Evolutionary conservation across 805 yeast genomes (phyloP), one percentile per base, ranked within the genome.

Genomic region (Schizosaccharomyces japonicus): DNA sequence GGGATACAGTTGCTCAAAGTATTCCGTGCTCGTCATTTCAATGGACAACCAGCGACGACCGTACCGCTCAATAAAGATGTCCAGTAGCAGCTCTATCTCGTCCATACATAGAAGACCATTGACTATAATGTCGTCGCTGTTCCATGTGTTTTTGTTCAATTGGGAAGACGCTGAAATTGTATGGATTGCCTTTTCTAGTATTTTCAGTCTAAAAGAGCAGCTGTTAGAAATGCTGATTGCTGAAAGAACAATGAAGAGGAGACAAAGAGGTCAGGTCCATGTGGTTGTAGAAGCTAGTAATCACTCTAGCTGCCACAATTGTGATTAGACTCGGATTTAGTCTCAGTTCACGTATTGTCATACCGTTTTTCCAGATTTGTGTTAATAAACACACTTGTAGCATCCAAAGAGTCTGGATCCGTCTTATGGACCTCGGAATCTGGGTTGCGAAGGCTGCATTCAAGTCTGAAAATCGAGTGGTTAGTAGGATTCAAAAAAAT

Each of bases 301-400:
- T n/a, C n/a, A n/a, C n/a, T n/a, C n/a, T n/a, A n/a, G n/a, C n/a
- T n/a, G n/a, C n/a, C n/a, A n/a, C n/a, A n/a, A n/a, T n/a, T n/a
- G n/a, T n/a, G n/a, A n/a, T n/a, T n/a, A n/a, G n/a, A n/a, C n/a
- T n/a, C n/a, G n/a, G n/a, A n/a, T n/a, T n/a, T n/a, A n/a, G n/a
- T n/a, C n/a, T n/a, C n/a, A n/a, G n/a, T n/a, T n/a, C n/a, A n/a
- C n/a, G n/a, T n/a, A n/a, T n/a, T 6, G 3, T 10, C 42, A 5
- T 36, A 36, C 42, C 42, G 6, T 17, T 36, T 36, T 36, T 36
- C 42, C 6, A 36, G 42, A 19, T 36, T 36, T 36, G 23, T n/a
- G 23, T 36, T 36, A n/a, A 36, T 10, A 4, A 19, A 19, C 23
- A 27, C 42, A 13, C 25, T 21, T 6, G 27, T 15, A 21, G 42